Evolutionary conservation across 148 eudicot species (phyloP), one percentile per base, ranked within the genome.

Genomic region (Silene conica): DNA sequence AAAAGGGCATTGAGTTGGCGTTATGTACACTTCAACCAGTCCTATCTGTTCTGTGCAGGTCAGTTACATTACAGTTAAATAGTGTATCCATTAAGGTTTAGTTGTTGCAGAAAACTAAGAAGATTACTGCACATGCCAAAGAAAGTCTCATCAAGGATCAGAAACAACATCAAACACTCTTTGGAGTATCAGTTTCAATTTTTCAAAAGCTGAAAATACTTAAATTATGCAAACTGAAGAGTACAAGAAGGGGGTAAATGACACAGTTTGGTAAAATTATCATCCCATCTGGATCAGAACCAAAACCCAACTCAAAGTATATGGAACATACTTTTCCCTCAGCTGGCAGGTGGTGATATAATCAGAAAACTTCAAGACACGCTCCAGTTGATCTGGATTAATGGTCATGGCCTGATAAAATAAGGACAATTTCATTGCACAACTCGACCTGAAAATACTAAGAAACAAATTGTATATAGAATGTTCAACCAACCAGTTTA

Each of bases 341-440:
- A 94, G 80, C 74, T 77, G 86, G 71, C 90, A 88, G 46, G 80
- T 81, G 77, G 80, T 80, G 48, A 94, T 71, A 75, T 86, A 88
- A 82, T 94, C 98, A 57, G 79, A 85, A 72, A 91, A 82, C 41
- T 75, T 74, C 81, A 89, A 81, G 71, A 94, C 85, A 73, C 83
- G 87, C 74, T 75, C 86, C 80, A 91, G 77, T 80, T 94, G 97
- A 82, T 75, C 77, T 66, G 90, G 87, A 85, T 90, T 84, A 80
- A 94, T 72, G 71, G 88, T 86, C 79, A 87, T 61, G 69, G 73
- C 92, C 98, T 94, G 77, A 73, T 22, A 85, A 74, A 72, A 8
- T 48, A 76, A 31, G 16, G 23, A 43, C 4, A 74, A 19, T n/a
- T n/a, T 20, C 28, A 55, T 63, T 50, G 1, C 73, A 45, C 48